Conservation (phyloP, 768 basidiomycete genomes). For the Botryobasidium botryosum region DNA sequence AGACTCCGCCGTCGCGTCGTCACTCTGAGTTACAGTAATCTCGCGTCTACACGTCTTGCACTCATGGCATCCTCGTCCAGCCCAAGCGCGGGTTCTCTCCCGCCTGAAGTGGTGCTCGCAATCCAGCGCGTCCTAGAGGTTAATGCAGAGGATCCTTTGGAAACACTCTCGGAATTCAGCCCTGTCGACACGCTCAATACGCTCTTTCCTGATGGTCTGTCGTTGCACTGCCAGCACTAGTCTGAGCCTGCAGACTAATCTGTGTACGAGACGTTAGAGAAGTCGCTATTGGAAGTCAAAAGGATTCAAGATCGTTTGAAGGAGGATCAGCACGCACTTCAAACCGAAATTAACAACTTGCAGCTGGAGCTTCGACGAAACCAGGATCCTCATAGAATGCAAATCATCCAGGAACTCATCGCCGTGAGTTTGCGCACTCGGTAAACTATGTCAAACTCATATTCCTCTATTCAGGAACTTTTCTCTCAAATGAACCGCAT, state of each 20-base stretch:
- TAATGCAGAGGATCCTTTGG: conserved; percentile 26
- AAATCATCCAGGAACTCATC: conserved; percentile 88
- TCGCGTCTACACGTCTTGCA: no score
- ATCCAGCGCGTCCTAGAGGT: conserved; percentile 56
- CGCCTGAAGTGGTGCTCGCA: conserved; percentile 47
- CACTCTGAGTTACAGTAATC: no score
- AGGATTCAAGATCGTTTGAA: conserved; percentile 50
- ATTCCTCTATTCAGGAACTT: conserved; percentile 43
- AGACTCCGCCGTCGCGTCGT: no score
- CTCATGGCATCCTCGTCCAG: no score
- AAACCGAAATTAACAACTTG: conserved; percentile 52
- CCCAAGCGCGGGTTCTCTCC: no score
- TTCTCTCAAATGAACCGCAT: conserved; percentile 92
- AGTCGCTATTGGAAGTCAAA: conserved; percentile 54
- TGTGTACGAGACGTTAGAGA: conserved; percentile 34
- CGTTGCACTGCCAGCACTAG: background rate
- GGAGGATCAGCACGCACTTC: conserved; percentile 50
- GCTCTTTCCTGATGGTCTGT: conserved; percentile 65
- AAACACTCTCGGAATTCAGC: conserved; percentile 17
- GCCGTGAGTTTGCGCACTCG: conserved; percentile 40
- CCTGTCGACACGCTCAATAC: conserved; percentile 31
- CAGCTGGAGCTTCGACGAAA: conserved; percentile 49
- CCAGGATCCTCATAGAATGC: conserved; percentile 82
- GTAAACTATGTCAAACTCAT: background rate
- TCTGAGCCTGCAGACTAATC: conserved; percentile 2